Percentiles rank a stretch among this genome's conserved stretches.
phyloP scores from a whole-genome alignment of 106 monocot species.

The Gastrodia elata region DNA sequence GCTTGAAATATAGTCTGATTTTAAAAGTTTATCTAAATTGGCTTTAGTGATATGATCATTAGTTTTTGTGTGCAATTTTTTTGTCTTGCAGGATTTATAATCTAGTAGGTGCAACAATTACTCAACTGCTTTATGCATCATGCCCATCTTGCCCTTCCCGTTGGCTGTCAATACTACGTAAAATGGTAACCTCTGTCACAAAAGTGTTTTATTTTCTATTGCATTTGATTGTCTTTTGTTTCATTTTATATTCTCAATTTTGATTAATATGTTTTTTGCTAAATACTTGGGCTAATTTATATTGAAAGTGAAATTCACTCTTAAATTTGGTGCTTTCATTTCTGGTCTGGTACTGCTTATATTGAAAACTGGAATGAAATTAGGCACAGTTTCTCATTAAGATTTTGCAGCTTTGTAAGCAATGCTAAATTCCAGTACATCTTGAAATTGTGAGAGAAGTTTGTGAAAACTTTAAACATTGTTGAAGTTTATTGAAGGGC shows the following conservation, averaged over 20 bases:
- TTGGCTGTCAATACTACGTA: constrained; percentile 66
- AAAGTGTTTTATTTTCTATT: background rate
- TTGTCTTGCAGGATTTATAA: constrained; percentile 60
- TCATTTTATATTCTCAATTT: background rate
- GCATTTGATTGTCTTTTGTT: background rate
- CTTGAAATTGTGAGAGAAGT: background rate
- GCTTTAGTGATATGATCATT: background rate
- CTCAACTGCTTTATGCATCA: constrained; percentile 64
- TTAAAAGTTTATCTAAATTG: too few species aligned
- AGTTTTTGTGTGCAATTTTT: background rate
- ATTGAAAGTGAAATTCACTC: background rate
- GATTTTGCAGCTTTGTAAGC: background rate
- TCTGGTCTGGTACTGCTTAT: background rate
- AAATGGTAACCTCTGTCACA: constrained; percentile 38
- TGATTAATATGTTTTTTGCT: background rate
- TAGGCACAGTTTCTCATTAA: background rate
- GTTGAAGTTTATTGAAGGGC: too few species aligned
- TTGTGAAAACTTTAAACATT: background rate
- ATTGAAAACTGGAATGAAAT: background rate
- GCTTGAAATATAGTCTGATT: too few species aligned
- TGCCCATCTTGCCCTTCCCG: constrained; percentile 78
- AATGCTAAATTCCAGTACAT: background rate
- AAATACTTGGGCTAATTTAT: constrained; percentile 3
- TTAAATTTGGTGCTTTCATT: constrained; percentile 2
- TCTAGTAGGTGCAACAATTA: constrained; percentile 75